These are phyloP conservation scores for Candida succiphila DNA, from an alignment of 805 yeast genomes.

Conservation along the genomic window DNA sequence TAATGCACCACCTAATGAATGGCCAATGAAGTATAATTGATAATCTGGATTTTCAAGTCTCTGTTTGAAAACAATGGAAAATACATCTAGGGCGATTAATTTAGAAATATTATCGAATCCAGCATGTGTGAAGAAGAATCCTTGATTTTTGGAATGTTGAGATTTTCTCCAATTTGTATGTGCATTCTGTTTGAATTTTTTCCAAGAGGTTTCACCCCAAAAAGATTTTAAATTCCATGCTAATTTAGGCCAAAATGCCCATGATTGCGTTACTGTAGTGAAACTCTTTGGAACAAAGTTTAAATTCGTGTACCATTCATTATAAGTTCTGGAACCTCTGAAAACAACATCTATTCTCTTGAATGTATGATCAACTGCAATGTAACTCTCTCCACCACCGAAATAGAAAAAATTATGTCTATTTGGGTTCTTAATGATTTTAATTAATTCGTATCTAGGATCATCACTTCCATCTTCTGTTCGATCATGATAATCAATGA, in stretches of 20 bases:
- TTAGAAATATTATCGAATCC: conserved; percentile 9
- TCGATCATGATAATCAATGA: too few relatives aligned
- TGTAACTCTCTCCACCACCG: conserved; percentile 15
- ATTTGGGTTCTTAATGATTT: not conserved
- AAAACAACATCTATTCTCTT: conserved; percentile 7
- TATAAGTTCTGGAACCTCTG: conserved; percentile 9
- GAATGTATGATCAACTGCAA: conserved; percentile 9
- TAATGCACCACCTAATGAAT: conserved; percentile 52
- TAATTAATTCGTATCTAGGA: not conserved
- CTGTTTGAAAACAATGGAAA: conserved; percentile 6
- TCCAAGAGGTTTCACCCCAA: too few relatives aligned
- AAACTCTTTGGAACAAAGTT: conserved; percentile 9
- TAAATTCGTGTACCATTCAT: conserved; percentile 13
- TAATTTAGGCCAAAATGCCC: too few relatives aligned
- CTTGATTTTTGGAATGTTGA: not conserved
- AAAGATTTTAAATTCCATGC: too few relatives aligned
- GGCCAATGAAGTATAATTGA: conserved; percentile 31
- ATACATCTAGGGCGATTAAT: conserved; percentile 5
- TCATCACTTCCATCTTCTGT: too few relatives aligned
- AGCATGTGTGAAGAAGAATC: conserved; percentile 7
- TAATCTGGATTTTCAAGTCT: conserved; percentile 18
- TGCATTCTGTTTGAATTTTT: too few relatives aligned
- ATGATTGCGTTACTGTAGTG: too few relatives aligned
- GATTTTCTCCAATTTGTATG: too few relatives aligned
- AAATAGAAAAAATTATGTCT: not conserved